Base-by-base conservation (phyloP, 768 basidiomycete species). In the Dioszegia aurantiaca region DNA sequence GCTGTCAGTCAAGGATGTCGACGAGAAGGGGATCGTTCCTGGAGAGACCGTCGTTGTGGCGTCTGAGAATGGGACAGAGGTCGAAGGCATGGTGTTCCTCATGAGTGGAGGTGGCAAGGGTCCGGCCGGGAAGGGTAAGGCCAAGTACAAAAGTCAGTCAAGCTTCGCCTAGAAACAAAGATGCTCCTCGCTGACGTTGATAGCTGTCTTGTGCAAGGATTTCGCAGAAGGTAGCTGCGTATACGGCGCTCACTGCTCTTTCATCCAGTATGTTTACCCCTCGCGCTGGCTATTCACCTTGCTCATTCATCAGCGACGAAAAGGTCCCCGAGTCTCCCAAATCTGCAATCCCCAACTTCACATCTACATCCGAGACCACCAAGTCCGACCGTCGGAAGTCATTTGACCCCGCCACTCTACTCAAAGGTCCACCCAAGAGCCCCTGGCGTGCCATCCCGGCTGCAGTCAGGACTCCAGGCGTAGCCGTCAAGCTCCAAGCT, bases 71-170 rank as follows among this genome's bases (percentile, higher is more conserved):
- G 69, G 68, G 2, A 56, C 63, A 16, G 66, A 70, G 36, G 48
- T 75, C 2, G 61, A 69, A 0, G 73, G 69, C 12, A 55, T 65
- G 26, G 64, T 75, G 1, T 75, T 67, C 58, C 53, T 70, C 6
- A 77, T 77, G 73, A 69, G 67, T 60, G 75, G 75, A 1, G 75
- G 75, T 12, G 75, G 75, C 1, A 67, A 68, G 37, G 75, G 75
- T 1, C 66, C 73, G 17, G 62, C 64, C 11, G 70, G 72, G 4
- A 70, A 67, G 55, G 65, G 67, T 14, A 67, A 61, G 44, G 61
- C 63, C 3, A 77, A 77, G 59, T 77, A 57, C 56, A 72, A 68
- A 61, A 77, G 74, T 74, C 33, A 62, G 74, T 69, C 26, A 3
- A 9, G n/a, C 33, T 4, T 42, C 40, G 11, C 17, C n/a, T 8